Evolutionary conservation across 805 yeast species (phyloP), one percentile per base, ranked within the genome.

Genomic region (Pichia nanzhaoensis): DNA sequence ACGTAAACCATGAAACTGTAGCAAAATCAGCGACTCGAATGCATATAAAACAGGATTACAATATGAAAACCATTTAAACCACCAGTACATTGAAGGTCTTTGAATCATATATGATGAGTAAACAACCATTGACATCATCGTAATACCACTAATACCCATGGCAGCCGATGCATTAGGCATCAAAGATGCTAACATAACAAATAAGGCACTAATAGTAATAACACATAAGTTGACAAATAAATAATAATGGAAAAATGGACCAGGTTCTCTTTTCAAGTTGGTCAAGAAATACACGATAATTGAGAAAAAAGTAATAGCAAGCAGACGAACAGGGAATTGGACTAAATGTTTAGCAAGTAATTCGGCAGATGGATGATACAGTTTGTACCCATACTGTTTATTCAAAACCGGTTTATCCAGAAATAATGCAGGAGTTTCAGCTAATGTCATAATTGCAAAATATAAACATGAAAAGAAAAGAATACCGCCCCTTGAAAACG

Each of bases 51-150:
- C 50, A 7, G 80, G 80, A 53, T 75, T 71, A 45, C 70, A 46
- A 57, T 70, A 75, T 41, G 74, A 68, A 52, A 69, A 66, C 80
- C 80, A 75, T 59, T 77, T 73, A 47, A 76, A 74, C 84, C 84
- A 78, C 53, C 79, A 80, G 55, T 75, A 75, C 78, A 74, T 73
- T 36, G 71, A 67, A 4, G 74, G 73, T 33, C 73, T 61, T 42
- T 84, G 86, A 51, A 81, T 73, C 66, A 79, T 73, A 60, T 68
- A 79, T 21, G 87, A 84, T 16, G 86, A 73, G 61, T 82, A 83
- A 51, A 79, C 64, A 24, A 74, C 65, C 50, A 77, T 57, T 3
- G 70, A 66, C 51, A 82, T 59, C 58, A 81, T 63, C 24, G 70
- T 50, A 14, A 80, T 49, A 63, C 86, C 83, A 9, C 81, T 77